A percentile compares a stretch with the other conserved stretches of the same genome.
Evolutionary conservation across 345 rosid species (phyloP).

Genomic region (Rhizophora mangle): DNA sequence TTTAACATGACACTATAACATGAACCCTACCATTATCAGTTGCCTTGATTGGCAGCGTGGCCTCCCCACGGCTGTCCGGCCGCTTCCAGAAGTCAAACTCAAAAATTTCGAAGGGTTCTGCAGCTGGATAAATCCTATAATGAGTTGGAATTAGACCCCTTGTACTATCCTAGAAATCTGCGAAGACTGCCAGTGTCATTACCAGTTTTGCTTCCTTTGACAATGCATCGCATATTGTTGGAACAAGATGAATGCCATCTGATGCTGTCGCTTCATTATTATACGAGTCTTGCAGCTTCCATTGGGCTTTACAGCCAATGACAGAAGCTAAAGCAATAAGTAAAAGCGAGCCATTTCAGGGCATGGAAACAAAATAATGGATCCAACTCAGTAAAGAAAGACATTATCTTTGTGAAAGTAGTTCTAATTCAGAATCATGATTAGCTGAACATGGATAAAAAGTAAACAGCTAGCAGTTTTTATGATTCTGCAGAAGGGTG

Average conservation of each 20-base stretch:
- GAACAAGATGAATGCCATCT: conserved; percentile 65
- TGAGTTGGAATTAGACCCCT: conserved; percentile 37
- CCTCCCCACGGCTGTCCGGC: conserved; percentile 64
- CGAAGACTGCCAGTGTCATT: conserved; percentile 21
- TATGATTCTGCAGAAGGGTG: no score
- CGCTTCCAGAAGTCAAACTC: conserved; percentile 94
- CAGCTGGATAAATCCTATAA: conserved; percentile 57
- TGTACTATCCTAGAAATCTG: conserved; percentile 17
- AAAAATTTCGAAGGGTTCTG: conserved; percentile 80
- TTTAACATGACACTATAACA: conserved; percentile 82
- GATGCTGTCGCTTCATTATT: conserved; percentile 46
- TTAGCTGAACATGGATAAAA: no score
- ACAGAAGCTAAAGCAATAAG: no score
- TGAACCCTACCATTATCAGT: conserved; percentile 56
- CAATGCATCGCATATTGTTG: conserved; percentile 79
- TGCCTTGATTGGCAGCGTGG: conserved; percentile 51
- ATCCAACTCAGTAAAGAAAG: no score
- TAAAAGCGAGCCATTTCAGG: no score
- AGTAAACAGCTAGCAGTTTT: no score
- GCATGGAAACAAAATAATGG: no score
- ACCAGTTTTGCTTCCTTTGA: conserved; percentile 70
- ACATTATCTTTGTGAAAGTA: no score
- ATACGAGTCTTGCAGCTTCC: conserved; percentile 62
- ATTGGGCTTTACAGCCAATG: conserved; percentile 29
- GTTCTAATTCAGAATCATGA: no score